A percentile compares a stretch with the other conserved stretches of the same genome.
Evolutionary conservation across 2,329 filamentous ascomycete genomes (phyloP).

Genomic region (Zymoseptoria crescenta): DNA sequence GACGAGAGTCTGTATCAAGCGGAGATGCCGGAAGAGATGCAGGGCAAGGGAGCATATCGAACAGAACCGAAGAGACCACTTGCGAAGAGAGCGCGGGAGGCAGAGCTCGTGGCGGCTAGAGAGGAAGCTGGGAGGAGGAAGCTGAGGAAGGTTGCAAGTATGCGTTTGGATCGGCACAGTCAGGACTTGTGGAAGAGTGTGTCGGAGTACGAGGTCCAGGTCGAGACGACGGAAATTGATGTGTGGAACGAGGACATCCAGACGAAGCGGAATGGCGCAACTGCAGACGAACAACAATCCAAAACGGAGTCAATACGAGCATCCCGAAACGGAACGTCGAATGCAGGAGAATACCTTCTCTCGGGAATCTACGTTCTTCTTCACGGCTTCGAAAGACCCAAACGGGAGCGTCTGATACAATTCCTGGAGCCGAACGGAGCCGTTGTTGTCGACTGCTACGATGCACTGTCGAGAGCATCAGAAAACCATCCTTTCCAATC

Average conservation of each 20-base stretch:
- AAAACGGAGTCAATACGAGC: neutral
- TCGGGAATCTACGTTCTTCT: conserved; percentile 23
- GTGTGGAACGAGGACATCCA: conserved; percentile 20
- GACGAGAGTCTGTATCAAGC: conserved; percentile 83
- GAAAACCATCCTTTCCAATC: conserved; percentile 9
- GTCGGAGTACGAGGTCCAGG: conserved; percentile 37
- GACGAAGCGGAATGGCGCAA: conserved; percentile 2
- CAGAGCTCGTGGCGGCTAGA: conserved; percentile 19
- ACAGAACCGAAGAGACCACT: conserved; percentile 36
- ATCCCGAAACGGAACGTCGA: neutral
- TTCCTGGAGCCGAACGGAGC: conserved; percentile 27
- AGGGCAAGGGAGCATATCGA: conserved; percentile 64
- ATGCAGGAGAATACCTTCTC: conserved; percentile 20
- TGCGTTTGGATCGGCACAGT: conserved; percentile 70
- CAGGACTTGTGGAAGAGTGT: conserved; percentile 90
- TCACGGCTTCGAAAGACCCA: conserved; percentile 21
- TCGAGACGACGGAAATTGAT: conserved; percentile 16
- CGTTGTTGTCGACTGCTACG: conserved; percentile 15
- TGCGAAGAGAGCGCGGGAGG: conserved; percentile 52
- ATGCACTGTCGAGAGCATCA: conserved; percentile 18
- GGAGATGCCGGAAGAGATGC: conserved; percentile 57
- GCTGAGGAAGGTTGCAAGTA: conserved; percentile 77
- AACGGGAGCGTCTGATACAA: conserved; percentile 12
- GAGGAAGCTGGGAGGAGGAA: conserved; percentile 58
- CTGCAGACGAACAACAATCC: neutral